Conservation (phyloP, 2,329 filamentous ascomycete genomes). For the Claviceps maximensis region DNA sequence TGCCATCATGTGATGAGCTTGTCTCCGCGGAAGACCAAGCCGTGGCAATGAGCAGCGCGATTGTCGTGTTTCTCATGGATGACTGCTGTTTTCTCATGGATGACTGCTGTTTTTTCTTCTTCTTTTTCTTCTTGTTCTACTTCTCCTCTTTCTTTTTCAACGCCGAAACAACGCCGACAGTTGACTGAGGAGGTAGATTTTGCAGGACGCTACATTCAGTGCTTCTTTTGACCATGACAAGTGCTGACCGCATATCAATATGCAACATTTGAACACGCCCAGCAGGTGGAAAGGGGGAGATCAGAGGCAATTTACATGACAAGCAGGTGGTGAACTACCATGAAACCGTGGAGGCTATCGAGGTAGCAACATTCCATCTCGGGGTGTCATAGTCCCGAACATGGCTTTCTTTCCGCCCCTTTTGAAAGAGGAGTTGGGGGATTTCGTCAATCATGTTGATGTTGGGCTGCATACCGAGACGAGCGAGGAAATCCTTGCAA, state of each 20-base stretch:
- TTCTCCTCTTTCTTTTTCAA: background rate
- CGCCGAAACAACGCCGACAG: background rate
- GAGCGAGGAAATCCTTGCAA: background rate
- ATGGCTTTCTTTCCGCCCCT: background rate
- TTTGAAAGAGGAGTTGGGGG: background rate
- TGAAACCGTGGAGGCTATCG: background rate
- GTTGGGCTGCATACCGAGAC: background rate
- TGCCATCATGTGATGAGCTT: too few species aligned
- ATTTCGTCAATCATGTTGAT: background rate
- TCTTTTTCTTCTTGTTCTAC: background rate
- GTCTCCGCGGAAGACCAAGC: background rate
- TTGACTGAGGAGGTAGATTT: background rate
- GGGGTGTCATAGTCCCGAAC: background rate
- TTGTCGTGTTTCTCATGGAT: background rate
- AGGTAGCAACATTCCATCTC: background rate
- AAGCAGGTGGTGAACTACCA: background rate
- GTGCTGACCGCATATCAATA: background rate
- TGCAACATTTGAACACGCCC: too few species aligned
- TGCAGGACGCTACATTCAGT: background rate
- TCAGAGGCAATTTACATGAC: too few species aligned
- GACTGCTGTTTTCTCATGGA: background rate
- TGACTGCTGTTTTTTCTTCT: background rate
- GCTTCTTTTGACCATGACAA: background rate
- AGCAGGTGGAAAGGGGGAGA: too few species aligned
- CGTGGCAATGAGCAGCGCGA: background rate